A percentile compares a stretch with the other conserved stretches of the same genome.
Evolutionary conservation across 2,329 filamentous ascomycete species (phyloP).

Genomic region (Talaromyces sp.): DNA sequence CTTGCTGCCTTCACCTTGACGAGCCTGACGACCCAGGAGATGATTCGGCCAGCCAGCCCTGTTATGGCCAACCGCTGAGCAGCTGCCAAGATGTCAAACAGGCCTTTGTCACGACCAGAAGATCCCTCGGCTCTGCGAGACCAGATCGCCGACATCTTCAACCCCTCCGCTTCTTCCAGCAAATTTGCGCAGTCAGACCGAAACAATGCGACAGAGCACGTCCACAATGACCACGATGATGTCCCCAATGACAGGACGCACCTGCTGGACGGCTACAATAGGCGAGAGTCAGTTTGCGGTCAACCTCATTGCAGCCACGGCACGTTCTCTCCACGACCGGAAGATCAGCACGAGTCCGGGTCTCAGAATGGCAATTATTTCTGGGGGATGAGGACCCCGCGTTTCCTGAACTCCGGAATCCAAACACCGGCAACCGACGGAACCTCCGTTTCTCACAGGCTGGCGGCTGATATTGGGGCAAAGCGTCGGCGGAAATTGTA

Average conservation of each 20-base stretch:
- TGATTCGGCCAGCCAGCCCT: background rate
- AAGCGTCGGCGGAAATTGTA: slow-evolving; percentile 70
- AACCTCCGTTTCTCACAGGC: slow-evolving; percentile 64
- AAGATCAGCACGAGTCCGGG: slow-evolving; percentile 34
- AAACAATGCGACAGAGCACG: slow-evolving; percentile 1
- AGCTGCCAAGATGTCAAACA: slow-evolving; percentile 5
- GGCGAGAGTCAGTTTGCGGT: slow-evolving; percentile 30
- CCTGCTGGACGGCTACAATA: slow-evolving; percentile 35
- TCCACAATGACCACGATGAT: background rate
- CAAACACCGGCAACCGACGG: slow-evolving; percentile 50
- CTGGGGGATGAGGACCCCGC: slow-evolving; percentile 14
- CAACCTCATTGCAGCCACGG: slow-evolving; percentile 60
- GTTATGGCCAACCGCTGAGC: background rate
- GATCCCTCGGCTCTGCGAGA: slow-evolving; percentile 19
- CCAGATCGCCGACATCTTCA: slow-evolving; percentile 25
- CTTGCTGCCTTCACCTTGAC: background rate
- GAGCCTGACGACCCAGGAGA: background rate
- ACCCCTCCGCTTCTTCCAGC: slow-evolving; percentile 12
- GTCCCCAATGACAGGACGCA: slow-evolving; percentile 25
- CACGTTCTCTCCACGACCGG: slow-evolving; percentile 66
- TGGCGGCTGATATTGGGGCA: slow-evolving; percentile 68
- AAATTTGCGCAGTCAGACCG: slow-evolving; percentile 9
- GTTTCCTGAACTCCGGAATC: slow-evolving; percentile 13
- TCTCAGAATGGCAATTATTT: slow-evolving; percentile 20
- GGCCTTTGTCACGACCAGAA: slow-evolving; percentile 1